Evolutionary conservation across 805 yeast genomes (phyloP), one percentile per base, ranked within the genome.

Genomic region (Sugiyamaella americana): DNA sequence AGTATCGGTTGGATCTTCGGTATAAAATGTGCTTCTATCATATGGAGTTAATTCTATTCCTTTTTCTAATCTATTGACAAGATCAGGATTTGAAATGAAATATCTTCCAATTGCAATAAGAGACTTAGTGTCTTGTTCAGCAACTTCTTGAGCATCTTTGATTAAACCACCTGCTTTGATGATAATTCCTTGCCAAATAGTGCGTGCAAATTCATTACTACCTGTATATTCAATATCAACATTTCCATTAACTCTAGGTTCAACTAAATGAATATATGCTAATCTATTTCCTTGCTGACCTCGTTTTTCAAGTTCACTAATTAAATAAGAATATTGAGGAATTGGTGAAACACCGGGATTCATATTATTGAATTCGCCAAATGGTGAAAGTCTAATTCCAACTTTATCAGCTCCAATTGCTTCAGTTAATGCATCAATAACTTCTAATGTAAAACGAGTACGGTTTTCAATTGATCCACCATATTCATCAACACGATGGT

Each of bases 401-500:
- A 62, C 59, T 24, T 54, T 51, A 30, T 63, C 57, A 5, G 70
- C 65, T 3, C 72, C 75, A 41, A 71, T 52, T 4, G 59, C 57
- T 4, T 43, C 62, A 17, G 46, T 54, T 11, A 72, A 61, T 4
- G 72, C 73, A 47, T 71, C 74, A 19, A 77, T 60, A 17, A 74
- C 57, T 52, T 80, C 82, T 24, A 73, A 52, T 6, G 72, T 52
- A 44, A 80, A 67, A 39, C 79, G 63, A 6, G 67, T 66, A 52
- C 86, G 71, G 62, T 79, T 79, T 56, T 78, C 84, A 44, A 79
- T 66, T 1, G 74, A 64, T 4, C 85, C 85, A 40, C 86, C 87
- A 53, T 79, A 82, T 52, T 73, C 68, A 57, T 82, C 87, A 1
- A 74, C 73, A 58, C 87, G 71, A 48, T 66, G 59, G 62, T 82